Conservation (phyloP, 2,329 filamentous ascomycete genomes). For the Bimuria novae-zelandiae region DNA sequence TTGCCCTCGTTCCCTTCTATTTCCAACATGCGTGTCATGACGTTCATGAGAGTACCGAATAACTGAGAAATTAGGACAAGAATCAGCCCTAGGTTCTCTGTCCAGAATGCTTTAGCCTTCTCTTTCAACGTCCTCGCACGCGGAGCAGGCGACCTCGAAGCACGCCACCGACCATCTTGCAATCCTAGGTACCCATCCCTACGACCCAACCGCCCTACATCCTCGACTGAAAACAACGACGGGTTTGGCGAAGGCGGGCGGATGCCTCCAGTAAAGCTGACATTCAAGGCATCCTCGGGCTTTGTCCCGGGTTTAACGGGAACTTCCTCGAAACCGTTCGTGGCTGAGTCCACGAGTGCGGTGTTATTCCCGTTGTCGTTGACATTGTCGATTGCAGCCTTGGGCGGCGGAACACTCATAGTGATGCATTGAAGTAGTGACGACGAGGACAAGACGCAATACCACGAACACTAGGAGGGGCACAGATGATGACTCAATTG, state of each 20-base stretch:
- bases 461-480: constrained; percentile 1
- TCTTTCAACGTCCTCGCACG: constrained; percentile 25
- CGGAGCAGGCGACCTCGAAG: constrained; percentile 29
- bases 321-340: constrained; percentile 12
- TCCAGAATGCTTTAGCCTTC: constrained; percentile 56
- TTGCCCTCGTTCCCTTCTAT: constrained; percentile 65
- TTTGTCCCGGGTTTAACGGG: constrained; percentile 36
- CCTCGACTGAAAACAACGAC: constrained; percentile 42
- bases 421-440: constrained; percentile 20
- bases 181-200: constrained; percentile 23
- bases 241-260: constrained; percentile 40
- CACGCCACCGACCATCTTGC: constrained; percentile 21
- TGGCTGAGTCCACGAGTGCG: constrained; percentile 19
- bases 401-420: constrained; percentile 31
- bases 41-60: constrained; percentile 85
- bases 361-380: constrained; percentile 19
- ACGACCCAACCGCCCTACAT: constrained; percentile 33
- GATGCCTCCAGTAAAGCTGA: constrained; percentile 34
- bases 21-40: constrained; percentile 76
- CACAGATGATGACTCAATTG: constrained; percentile 6
- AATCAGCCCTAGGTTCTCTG: constrained; percentile 71
- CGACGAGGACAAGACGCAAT: neutral
- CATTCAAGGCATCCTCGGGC: constrained; percentile 29
- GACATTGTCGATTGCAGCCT: constrained; percentile 21
- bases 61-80: constrained; percentile 76